phyloP scores from a whole-genome alignment of 768 basidiomycete genomes.

The Leccinum subgranulosum region DNA sequence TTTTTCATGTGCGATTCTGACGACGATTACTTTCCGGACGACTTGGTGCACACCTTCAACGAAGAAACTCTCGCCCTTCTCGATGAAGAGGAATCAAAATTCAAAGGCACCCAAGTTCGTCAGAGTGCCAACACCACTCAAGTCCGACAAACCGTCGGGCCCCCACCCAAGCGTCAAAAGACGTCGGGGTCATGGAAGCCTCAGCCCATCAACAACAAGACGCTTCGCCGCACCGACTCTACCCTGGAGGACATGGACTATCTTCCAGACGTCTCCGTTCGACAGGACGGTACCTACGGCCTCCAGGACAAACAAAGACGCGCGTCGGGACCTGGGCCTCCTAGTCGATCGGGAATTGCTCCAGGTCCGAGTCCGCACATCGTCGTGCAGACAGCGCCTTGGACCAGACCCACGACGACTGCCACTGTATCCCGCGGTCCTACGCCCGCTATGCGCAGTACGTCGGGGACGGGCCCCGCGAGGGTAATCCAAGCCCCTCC shows the following conservation, averaged over 20 bases:
- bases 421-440: conserved; percentile 13
- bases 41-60: conserved; percentile 50
- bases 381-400: conserved; percentile 8
- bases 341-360: conserved; percentile 10
- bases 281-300: conserved; percentile 55
- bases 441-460: conserved; percentile 9
- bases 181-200: conserved; percentile 45
- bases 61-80: conserved; percentile 58
- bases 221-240: conserved; percentile 24
- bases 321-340: conserved; percentile 11
- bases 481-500: conserved; percentile 6
- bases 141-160: conserved; percentile 27
- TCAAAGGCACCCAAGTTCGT: conserved; percentile 27
- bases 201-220: conserved; percentile 27
- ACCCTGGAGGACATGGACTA: conserved; percentile 44
- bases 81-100: conserved; percentile 53
- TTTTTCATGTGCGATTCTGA: conserved; percentile 59
- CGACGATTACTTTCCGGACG: conserved; percentile 65
- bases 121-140: conserved; percentile 15
- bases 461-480: conserved; percentile 7
- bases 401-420: conserved; percentile 4
- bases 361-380: conserved; percentile 8
- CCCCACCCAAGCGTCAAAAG: conserved; percentile 56
- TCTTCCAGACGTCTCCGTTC: conserved; percentile 63
- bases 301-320: conserved; percentile 29